Evolutionary conservation across 495 filamentous ascomycete species (phyloP).

Genomic region (Aspergillus conjunctus): DNA sequence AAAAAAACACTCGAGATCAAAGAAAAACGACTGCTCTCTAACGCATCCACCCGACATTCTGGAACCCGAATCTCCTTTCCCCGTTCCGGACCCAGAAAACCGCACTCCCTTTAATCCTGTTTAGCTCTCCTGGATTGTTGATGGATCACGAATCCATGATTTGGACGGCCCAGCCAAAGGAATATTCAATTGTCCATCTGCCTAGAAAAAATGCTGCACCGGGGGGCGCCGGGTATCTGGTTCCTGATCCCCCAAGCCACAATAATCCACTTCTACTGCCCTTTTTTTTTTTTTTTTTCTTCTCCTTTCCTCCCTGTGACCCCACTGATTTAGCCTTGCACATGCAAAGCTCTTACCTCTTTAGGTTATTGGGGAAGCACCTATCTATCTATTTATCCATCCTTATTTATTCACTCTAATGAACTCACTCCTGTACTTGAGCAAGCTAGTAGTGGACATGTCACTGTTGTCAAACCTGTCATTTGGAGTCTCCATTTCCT

Average conservation of each 20-base stretch:
- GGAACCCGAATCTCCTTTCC: constrained; percentile 25
- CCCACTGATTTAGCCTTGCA: too few species aligned
- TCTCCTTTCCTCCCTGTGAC: neutral
- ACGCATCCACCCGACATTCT: constrained; percentile 27
- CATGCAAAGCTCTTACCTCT: neutral
- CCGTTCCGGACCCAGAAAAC: constrained; percentile 12
- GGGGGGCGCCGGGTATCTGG: neutral
- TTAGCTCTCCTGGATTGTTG: neutral
- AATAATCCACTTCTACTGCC: neutral
- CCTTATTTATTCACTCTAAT: neutral
- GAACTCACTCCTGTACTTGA: neutral
- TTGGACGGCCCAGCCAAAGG: neutral
- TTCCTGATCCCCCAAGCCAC: constrained; percentile 3
- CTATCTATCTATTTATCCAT: neutral
- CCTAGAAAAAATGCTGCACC: neutral
- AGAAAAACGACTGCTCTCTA: neutral
- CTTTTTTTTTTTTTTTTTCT: neutral
- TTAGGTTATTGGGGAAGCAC: neutral
- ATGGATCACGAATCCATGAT: neutral
- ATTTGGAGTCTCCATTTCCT: neutral
- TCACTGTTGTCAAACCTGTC: constrained; percentile 4
- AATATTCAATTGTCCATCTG: neutral
- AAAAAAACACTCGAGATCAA: neutral
- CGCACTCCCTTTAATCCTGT: neutral
- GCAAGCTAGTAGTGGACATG: neutral